Conservation (phyloP, 179 eudicot genomes). For the Beta corolliflora region DNA sequence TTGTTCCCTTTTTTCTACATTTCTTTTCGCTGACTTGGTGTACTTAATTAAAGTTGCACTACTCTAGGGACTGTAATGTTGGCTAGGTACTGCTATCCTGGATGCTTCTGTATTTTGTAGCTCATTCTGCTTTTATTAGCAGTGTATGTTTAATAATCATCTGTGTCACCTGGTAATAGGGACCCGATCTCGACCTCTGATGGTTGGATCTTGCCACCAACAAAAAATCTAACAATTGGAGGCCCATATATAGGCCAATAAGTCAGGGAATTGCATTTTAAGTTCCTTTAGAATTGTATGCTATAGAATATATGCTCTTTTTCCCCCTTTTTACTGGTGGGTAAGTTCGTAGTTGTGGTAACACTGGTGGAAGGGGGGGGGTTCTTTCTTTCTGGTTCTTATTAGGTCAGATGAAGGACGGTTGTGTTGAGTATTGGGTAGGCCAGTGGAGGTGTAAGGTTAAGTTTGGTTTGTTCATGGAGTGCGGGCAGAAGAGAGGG, state of each 20-base stretch:
- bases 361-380: neutral
- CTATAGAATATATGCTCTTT: neutral
- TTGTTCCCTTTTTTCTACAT: neutral
- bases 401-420: neutral
- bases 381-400: neutral
- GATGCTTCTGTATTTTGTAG: neutral
- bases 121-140: neutral
- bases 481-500: too few relatives aligned
- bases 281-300: neutral
- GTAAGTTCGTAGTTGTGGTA: neutral
- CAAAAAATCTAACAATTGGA: neutral
- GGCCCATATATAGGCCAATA: neutral
- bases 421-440: neutral
- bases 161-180: neutral
- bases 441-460: neutral
- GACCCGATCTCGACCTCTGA: neutral
- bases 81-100: neutral
- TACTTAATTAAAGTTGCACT: neutral
- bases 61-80: conserved; percentile 1
- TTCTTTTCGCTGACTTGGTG: neutral
- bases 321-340: neutral
- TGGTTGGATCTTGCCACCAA: neutral
- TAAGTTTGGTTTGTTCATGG: neutral
- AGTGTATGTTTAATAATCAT: neutral
- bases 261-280: neutral